phyloP scores from a whole-genome alignment of 257 asterid species.

The Pogostemon cablin region DNA sequence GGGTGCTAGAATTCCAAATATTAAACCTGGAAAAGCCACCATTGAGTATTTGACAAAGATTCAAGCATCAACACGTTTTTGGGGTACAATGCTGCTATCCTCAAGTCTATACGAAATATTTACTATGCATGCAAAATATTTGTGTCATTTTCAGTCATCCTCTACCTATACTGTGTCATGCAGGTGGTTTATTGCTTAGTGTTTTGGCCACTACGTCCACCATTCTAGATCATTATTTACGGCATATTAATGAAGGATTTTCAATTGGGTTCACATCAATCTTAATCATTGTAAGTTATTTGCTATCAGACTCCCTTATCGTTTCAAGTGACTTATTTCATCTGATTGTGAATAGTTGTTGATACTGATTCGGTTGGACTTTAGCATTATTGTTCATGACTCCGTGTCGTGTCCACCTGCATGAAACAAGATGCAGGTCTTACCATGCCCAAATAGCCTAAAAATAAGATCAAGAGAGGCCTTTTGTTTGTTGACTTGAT shows the following conservation, averaged over 20 bases:
- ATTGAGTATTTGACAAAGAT: constrained; percentile 88
- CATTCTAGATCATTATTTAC: constrained; percentile 82
- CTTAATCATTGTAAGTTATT: constrained; percentile 80
- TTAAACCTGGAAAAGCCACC: constrained; percentile 97
- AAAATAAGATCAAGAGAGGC: too few relatives aligned
- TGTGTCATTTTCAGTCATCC: too few relatives aligned
- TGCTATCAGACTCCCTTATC: background rate
- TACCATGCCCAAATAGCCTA: too few relatives aligned
- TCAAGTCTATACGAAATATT: constrained; percentile 1
- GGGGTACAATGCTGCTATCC: constrained; percentile 64
- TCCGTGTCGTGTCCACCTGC: too few relatives aligned
- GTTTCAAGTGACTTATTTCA: background rate
- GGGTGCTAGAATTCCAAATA: constrained; percentile 89
- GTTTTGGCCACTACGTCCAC: constrained; percentile 83
- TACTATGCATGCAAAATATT: background rate
- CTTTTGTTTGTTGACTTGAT: too few relatives aligned
- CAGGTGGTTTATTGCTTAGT: constrained; percentile 93
- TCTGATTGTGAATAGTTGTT: too few relatives aligned
- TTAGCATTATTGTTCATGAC: too few relatives aligned
- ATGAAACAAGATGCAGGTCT: too few relatives aligned
- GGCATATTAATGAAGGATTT: constrained; percentile 79
- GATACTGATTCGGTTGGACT: too few relatives aligned
- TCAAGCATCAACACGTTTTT: constrained; percentile 96
- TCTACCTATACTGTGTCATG: constrained; percentile 21
- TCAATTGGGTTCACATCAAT: constrained; percentile 95